Evolutionary conservation across 73 alveolate species (phyloP).

Genomic region (Paramecium sonneborni): DNA sequence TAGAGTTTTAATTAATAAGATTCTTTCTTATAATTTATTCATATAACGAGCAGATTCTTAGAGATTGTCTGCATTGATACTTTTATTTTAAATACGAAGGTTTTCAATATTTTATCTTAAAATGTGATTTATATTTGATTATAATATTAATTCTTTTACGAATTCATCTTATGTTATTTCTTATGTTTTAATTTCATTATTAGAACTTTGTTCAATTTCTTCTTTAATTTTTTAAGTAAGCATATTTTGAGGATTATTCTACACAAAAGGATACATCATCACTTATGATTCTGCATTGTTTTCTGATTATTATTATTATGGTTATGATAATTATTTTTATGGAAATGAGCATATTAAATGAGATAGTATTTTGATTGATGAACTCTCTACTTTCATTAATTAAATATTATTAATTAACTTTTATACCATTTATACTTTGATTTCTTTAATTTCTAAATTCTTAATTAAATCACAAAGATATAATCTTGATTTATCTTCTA

Average conservation of each 20-base stretch:
- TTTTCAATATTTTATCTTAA: not conserved
- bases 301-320: not conserved
- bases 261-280: not conserved
- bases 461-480: constrained; percentile 25
- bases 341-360: constrained; percentile 26
- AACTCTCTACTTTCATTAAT: not conserved
- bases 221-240: not conserved
- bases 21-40: constrained; percentile 48
- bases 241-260: not conserved
- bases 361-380: constrained; percentile 25
- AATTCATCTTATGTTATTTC: not conserved
- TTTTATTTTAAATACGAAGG: not conserved
- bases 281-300: not conserved
- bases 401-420: not conserved
- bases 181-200: not conserved
- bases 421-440: not conserved
- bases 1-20: not conserved
- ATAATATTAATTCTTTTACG: not conserved
- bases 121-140: not conserved
- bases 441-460: constrained; percentile 2
- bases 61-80: not conserved
- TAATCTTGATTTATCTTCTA: constrained; percentile 36
- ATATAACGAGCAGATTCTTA: not conserved
- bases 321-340: not conserved
- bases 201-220: not conserved